phyloP scores from a whole-genome alignment of 495 filamentous ascomycete species.

The Aspergillus asperescens region DNA sequence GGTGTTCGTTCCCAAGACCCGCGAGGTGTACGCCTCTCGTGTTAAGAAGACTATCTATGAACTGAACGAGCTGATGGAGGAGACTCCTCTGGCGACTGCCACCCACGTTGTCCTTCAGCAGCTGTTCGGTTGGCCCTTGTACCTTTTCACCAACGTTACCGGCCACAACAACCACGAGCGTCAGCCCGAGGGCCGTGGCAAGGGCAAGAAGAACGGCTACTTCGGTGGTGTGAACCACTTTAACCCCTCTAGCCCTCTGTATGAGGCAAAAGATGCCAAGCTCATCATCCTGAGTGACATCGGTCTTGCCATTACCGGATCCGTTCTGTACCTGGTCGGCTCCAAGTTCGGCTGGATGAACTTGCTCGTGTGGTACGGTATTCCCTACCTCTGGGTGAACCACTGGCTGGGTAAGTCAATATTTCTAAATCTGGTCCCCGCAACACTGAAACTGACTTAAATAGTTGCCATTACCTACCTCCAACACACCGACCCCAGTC shows the following conservation, averaged over 20 bases:
- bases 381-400: slow-evolving; percentile 97
- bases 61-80: slow-evolving; percentile 81
- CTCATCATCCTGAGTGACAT: slow-evolving; percentile 80
- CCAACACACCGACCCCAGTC: slow-evolving; percentile 56
- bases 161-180: slow-evolving; percentile 89
- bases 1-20: slow-evolving; percentile 90
- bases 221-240: slow-evolving; percentile 90
- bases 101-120: slow-evolving; percentile 73
- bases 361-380: slow-evolving; percentile 85
- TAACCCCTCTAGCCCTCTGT: slow-evolving; percentile 78
- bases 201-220: slow-evolving; percentile 83
- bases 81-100: slow-evolving; percentile 82
- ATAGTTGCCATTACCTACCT: slow-evolving; percentile 57
- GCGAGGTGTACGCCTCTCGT: slow-evolving; percentile 65
- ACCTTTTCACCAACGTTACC: slow-evolving; percentile 77
- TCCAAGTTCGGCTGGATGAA: slow-evolving; percentile 79
- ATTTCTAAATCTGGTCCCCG: not conserved
- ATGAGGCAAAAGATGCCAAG: slow-evolving; percentile 82
- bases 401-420: slow-evolving; percentile 76
- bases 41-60: slow-evolving; percentile 69
- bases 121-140: slow-evolving; percentile 83
- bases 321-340: slow-evolving; percentile 53
- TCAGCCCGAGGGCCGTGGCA: slow-evolving; percentile 78
- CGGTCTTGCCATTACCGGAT: slow-evolving; percentile 58
- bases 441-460: not conserved